These are phyloP conservation scores for Solanum medicagineum DNA, from an alignment of 257 asterid species.

Conservation along the genomic window DNA sequence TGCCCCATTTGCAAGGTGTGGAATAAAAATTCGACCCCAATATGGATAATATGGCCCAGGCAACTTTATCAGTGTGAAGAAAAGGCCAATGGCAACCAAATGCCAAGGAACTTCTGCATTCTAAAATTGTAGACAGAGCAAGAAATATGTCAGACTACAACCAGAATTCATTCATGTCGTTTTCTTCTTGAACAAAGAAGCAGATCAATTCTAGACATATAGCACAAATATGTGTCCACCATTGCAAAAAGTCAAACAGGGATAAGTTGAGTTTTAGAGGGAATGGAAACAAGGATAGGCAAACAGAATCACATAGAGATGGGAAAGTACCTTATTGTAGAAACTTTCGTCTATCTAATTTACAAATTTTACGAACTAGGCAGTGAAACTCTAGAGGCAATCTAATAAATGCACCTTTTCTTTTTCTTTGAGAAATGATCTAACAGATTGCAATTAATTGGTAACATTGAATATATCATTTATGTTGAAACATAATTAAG, in stretches of 20 bases:
- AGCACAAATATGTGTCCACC: not conserved
- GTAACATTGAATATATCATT: not conserved
- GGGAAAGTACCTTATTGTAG: not conserved
- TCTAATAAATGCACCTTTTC: not conserved
- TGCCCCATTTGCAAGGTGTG: slow-evolving; percentile 84
- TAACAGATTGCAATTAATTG: not conserved
- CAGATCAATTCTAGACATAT: not conserved
- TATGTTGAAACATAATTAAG: not conserved
- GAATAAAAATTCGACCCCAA: slow-evolving; percentile 86
- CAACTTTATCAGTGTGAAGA: slow-evolving; percentile 59
- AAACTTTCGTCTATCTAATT: not conserved
- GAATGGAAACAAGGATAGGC: not conserved
- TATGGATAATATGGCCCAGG: slow-evolving; percentile 93
- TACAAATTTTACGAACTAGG: not conserved
- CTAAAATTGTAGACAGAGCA: slow-evolving; percentile 23
- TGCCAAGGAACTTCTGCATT: slow-evolving; percentile 87
- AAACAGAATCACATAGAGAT: not conserved
- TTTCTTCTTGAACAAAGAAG: not conserved
- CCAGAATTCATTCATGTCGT: not conserved
- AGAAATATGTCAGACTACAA: not conserved
- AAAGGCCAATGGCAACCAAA: slow-evolving; percentile 36
- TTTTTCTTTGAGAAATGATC: not conserved
- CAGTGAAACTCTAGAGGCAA: not conserved
- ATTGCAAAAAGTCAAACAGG: not conserved
- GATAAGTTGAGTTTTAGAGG: not conserved